Evolutionary conservation across 192 early-diverging fungal genomes (phyloP), one percentile per base, ranked within the genome.

Genomic region (Chytriomyces hyalinus): DNA sequence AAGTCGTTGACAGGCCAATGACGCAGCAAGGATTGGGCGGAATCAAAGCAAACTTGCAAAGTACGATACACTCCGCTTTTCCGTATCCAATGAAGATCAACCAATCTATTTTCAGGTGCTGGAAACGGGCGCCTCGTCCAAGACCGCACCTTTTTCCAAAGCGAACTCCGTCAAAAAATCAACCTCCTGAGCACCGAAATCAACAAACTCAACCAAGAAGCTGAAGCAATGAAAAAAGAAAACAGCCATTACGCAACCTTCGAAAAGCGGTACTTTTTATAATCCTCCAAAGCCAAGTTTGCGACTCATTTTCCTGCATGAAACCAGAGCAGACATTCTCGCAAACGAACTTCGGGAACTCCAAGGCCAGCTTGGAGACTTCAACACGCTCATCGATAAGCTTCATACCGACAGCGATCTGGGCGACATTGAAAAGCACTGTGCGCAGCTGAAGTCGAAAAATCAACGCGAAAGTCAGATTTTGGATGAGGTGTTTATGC

Each of bases 11-110:
- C 49, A 79, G 89, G 43, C 89, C 89, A 6, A 85, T 86, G 76
- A 90, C 89, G 1, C 89, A 90, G 65, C 89, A 90, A 73, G 89
- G 89, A 46, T 61, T 90, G 17, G 87, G 87, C 10, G 89, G 89
- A 43, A 87, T 90, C 36, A 70, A 74, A 68, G 64, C 49, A 20
- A 68, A 46, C 9, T 28, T 61, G 48, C 71, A 46, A 60, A 64
- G 78, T 74, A 51, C 11, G 67, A 60, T 26, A 46, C 17, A 36
- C 63, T 49, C 4, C 63, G 24, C 63, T 44, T 45, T 45, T 1
- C 64, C 45, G 65, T 28, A 46, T 73, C 65, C 20, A 15, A 49
- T 71, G 48, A 8, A 11, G 8, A n/a, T 15, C 9, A 59, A 59
- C 48, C 48, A 11, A n/a, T 57, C 45, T 26, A 2, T 20, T 13